These are phyloP conservation scores for Cadophora gregata DNA, from an alignment of 2,329 filamentous ascomycete species.

Conservation along the genomic window DNA sequence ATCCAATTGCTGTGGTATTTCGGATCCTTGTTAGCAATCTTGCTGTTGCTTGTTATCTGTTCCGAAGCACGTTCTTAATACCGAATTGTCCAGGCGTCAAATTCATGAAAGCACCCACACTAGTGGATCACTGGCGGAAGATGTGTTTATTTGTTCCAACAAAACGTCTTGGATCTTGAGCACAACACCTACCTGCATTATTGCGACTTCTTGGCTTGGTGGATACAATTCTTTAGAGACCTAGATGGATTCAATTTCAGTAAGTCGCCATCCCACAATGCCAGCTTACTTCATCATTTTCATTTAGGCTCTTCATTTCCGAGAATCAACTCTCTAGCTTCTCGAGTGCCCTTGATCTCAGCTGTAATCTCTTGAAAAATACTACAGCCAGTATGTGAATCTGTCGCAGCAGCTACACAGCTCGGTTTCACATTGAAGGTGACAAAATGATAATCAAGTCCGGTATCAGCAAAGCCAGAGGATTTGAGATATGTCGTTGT, in stretches of 20 bases:
- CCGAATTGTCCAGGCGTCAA: neutral
- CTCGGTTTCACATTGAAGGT: neutral
- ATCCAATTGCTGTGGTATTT: neutral
- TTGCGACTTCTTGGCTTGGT: constrained; percentile 12
- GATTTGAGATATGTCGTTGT: neutral
- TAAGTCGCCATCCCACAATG: neutral
- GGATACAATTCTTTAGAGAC: neutral
- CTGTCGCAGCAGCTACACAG: neutral
- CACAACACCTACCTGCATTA: neutral
- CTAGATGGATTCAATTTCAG: neutral
- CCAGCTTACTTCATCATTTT: no score
- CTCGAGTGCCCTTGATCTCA: neutral
- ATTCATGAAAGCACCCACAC: neutral
- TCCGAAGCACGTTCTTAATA: neutral
- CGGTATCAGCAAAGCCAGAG: neutral
- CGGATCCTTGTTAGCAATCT: neutral
- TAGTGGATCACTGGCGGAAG: neutral
- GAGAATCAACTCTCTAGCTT: neutral
- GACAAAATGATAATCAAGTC: neutral
- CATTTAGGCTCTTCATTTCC: neutral
- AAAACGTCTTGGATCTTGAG: neutral
- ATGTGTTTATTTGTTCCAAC: neutral
- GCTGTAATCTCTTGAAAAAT: neutral
- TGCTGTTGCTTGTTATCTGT: neutral
- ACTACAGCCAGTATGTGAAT: neutral